phyloP scores from a whole-genome alignment of 192 early-diverging fungal species.

The Coemansia sp. region DNA sequence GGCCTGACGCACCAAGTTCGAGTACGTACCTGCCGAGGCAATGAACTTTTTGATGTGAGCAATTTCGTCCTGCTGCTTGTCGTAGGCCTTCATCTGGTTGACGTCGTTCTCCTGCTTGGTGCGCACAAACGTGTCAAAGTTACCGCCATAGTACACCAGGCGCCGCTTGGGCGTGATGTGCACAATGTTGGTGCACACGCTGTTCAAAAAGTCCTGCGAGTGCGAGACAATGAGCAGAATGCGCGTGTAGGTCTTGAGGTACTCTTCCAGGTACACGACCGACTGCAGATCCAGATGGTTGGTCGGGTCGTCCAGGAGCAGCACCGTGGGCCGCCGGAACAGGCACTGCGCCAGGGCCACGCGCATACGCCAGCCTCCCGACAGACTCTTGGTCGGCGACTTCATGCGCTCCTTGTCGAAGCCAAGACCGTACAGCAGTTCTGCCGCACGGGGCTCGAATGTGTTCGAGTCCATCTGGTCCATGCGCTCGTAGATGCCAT shows the following conservation, averaged over 20 bases:
- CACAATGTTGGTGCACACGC: slow-evolving; percentile 94
- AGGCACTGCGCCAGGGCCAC: slow-evolving; percentile 94
- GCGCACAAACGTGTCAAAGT: slow-evolving; percentile 95
- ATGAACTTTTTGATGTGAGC: slow-evolving; percentile 99
- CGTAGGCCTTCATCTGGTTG: slow-evolving; percentile 99
- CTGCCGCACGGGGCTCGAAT: slow-evolving; percentile 89
- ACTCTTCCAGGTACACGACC: slow-evolving; percentile 82
- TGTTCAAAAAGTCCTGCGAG: slow-evolving; percentile 95
- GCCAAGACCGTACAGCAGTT: slow-evolving; percentile 90
- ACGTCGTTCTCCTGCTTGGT: slow-evolving; percentile 93
- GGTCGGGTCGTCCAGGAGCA: slow-evolving; percentile 92
- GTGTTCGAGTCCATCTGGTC: slow-evolving; percentile 88
- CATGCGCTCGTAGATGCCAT: slow-evolving; percentile 96
- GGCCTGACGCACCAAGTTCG: slow-evolving; percentile 97
- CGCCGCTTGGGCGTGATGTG: slow-evolving; percentile 87
- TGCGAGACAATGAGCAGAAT: slow-evolving; percentile 88
- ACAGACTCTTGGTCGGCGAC: slow-evolving; percentile 92
- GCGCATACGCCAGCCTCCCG: slow-evolving; percentile 99
- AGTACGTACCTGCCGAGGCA: slow-evolving; percentile 97
- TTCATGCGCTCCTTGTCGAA: slow-evolving; percentile 86
- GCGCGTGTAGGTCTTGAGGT: slow-evolving; percentile 73
- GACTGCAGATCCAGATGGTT: slow-evolving; percentile 92
- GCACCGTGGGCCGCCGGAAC: slow-evolving; percentile 88
- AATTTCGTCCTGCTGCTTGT: slow-evolving; percentile 99
- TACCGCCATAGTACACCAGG: slow-evolving; percentile 93